Evolutionary conservation across 2,329 filamentous ascomycete genomes (phyloP), one percentile per base, ranked within the genome.

Genomic region (Scopulariopsis brevicaulis): DNA sequence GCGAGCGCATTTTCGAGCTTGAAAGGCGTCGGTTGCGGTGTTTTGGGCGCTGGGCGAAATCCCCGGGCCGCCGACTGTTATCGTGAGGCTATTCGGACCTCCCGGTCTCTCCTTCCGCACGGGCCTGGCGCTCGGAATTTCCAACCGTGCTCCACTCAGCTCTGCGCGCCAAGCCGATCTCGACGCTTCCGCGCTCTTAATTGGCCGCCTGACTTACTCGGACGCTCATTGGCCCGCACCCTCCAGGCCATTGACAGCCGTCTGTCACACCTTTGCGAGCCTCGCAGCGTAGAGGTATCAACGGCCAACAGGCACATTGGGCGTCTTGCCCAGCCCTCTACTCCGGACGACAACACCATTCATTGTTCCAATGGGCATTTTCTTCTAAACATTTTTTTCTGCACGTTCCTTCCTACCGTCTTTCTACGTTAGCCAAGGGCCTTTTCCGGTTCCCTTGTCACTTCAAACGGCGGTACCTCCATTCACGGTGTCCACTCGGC

Each of bases 21-120:
- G 20, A 37, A 59, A 52, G 40, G 20, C 20, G 18, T 20, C n/a
- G 46, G 22, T 20, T 5, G n/a, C 46, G 46, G 6, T 24, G 46
- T 50, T 32, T 32, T 50, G 5, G 58, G 56, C 52, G 53, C 57
- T 54, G 55, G 60, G 53, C 57, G 54, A 53, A 55, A 51, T 52
- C 59, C 51, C 53, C 55, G 43, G 56, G 37, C 59, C 12, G 22
- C 46, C 22, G 46, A 24, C 58, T 57, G 63, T 66, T 58, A 59
- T 65, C 62, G 69, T 74, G 71, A 74, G 68, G 71, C 70, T 73
- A 73, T 74, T 73, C 71, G 64, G 69, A 71, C 62, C 55, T 60
- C 54, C 55, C 57, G 50, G 53, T 54, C 59, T 35, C 10, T 35
- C 59, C 52, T 61, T 55, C 53, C 58, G 52, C 60, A 60, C 56